Evolutionary conservation across 2,329 filamentous ascomycete species (phyloP).

Genomic region (Botrytis cinerea): DNA sequence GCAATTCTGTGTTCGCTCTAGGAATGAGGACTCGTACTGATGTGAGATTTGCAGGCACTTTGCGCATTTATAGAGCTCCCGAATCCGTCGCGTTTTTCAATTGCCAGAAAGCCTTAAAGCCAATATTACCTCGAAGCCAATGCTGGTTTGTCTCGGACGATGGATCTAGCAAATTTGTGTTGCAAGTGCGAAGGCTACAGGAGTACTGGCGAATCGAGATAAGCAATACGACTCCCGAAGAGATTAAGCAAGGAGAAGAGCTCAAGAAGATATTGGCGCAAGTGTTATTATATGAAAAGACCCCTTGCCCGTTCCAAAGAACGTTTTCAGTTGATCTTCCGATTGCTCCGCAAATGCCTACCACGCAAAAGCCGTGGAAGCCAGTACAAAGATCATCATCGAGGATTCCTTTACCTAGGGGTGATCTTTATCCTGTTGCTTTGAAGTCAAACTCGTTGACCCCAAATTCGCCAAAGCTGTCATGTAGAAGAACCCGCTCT

Average conservation of each 20-base stretch:
- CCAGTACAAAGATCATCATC: conserved; percentile 45
- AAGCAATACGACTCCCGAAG: conserved; percentile 63
- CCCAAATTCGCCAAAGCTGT: conserved; percentile 13
- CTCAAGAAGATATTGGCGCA: conserved; percentile 70
- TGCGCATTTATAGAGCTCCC: conserved; percentile 83
- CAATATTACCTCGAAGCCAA: conserved; percentile 86
- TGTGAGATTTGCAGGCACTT: conserved; percentile 54
- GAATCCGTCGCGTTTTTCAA: conserved; percentile 86
- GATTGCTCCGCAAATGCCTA: conserved; percentile 63
- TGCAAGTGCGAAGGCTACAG: conserved; percentile 78
- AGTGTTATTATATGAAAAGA: conserved; percentile 83
- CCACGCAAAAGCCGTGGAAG: conserved; percentile 69
- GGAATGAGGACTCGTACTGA: conserved; percentile 21
- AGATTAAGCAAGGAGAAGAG: conserved; percentile 63
- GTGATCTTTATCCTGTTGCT: conserved; percentile 22
- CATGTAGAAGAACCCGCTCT: conserved; percentile 15
- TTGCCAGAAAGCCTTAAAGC: conserved; percentile 79
- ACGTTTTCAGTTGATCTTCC: conserved; percentile 75
- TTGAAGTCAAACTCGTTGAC: conserved; percentile 22
- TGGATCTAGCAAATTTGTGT: conserved; percentile 73
- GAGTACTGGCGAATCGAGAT: conserved; percentile 87
- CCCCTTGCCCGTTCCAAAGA: conserved; percentile 80
- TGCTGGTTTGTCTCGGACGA: conserved; percentile 86
- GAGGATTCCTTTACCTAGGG: conserved; percentile 25
- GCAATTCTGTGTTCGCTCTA: conserved; percentile 1